These are phyloP conservation scores for Dissophora globulifera DNA, from an alignment of 192 early-diverging fungal species.

Conservation along the genomic window DNA sequence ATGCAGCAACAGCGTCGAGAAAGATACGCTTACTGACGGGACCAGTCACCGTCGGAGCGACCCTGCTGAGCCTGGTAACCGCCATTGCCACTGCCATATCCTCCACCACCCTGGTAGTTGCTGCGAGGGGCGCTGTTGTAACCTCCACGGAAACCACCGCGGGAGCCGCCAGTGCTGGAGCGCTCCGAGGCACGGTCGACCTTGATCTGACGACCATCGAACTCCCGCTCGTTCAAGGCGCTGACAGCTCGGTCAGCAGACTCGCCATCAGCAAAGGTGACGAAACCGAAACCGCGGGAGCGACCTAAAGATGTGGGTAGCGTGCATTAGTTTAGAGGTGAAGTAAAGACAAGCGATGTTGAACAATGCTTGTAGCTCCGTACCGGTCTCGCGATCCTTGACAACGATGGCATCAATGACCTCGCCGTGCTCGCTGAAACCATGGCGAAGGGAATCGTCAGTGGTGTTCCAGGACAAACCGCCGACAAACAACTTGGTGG, in stretches of 20 bases:
- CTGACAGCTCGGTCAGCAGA: constrained; percentile 70
- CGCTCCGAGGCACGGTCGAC: constrained; percentile 57
- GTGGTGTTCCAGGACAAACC: constrained; percentile 74
- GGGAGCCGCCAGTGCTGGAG: constrained; percentile 31
- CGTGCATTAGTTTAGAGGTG: neutral
- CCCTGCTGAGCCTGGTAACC: constrained; percentile 24
- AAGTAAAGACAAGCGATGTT: neutral
- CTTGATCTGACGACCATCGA: constrained; percentile 81
- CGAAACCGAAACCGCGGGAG: constrained; percentile 89
- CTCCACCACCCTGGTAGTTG: constrained; percentile 9
- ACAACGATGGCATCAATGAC: constrained; percentile 76
- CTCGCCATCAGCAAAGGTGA: constrained; percentile 62
- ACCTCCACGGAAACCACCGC: constrained; percentile 28
- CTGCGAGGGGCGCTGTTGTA: constrained; percentile 28
- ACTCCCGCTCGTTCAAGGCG: constrained; percentile 68
- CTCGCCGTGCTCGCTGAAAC: constrained; percentile 71
- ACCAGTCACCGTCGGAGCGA: constrained; percentile 47
- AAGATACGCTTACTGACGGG: constrained; percentile 27
- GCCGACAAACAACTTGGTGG: constrained; percentile 73
- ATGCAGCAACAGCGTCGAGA: too few species aligned
- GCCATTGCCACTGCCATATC: too few species aligned
- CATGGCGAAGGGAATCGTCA: constrained; percentile 65
- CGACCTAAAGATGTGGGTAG: constrained; percentile 59
- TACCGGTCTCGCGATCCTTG: constrained; percentile 80
- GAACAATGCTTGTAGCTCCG: neutral